Evolutionary conservation across 345 rosid genomes (phyloP), one percentile per base, ranked within the genome.

Genomic region (Ailanthus altissimus): DNA sequence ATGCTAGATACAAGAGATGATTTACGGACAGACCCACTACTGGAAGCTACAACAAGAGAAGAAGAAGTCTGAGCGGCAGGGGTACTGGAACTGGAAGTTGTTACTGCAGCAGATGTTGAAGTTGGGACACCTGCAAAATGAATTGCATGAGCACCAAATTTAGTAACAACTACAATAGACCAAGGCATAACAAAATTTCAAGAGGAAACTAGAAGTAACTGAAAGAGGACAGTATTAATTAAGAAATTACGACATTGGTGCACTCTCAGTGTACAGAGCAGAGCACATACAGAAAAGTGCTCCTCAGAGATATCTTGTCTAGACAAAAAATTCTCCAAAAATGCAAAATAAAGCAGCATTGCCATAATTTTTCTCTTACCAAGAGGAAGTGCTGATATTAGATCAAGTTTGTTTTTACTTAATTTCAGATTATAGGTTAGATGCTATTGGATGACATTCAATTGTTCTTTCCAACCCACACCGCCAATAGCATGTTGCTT

Each of bases 1-100:
- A 36, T 15, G 42, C 18, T 32, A 40, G 16, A 45, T 36, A 63
- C 47, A 42, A 61, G 45, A 74, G 18, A 74, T 76, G 70, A 23
- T n/a, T 26, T 74, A 84, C 94, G 60, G 75, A 93, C 99, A 66
- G 78, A 93, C 99, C 99, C 97, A 77, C 89, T 89, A 83, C 87
- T 87, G 50, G 94, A 86, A 81, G 94, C 82, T 72, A 84, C 89
- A 70, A 81, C 82, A 85, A 92, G 93, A 70, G 91, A 67, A 51
- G 85, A 81, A 51, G 89, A 72, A 58, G 90, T 76, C 79, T 86
- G 97, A 53, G 88, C 75, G 54, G 91, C 73, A 72, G 88, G 54
- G 42, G 88, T 40, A 75, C 79, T 80, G 61, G 88, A 25, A 66
- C 76, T 85, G 40, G 97, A 57, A 78, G 83, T 79, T 54, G 87